phyloP scores from a whole-genome alignment of 148 eudicot species.

The Cornus suecica region DNA sequence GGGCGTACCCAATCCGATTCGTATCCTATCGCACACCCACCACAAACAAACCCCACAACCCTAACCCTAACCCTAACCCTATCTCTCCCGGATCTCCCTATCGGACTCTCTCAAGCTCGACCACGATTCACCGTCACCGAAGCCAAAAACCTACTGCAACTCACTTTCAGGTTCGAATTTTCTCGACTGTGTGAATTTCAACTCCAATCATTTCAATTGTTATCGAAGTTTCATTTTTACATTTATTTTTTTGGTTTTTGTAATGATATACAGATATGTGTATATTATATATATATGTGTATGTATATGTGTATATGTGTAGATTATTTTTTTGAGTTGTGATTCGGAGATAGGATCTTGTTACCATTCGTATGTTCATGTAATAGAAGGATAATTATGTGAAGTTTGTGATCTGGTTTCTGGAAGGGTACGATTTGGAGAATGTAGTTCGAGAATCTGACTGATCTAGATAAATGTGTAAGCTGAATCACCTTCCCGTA shows the following conservation, averaged over 20 bases:
- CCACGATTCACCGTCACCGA: neutral
- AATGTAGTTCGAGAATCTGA: too few species aligned
- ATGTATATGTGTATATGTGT: too few species aligned
- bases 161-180: constrained; percentile 14
- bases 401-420: neutral
- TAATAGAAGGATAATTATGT: neutral
- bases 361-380: neutral
- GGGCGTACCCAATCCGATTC: constrained; percentile 19
- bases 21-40: neutral
- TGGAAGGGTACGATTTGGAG: neutral
- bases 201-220: neutral
- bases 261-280: too few species aligned
- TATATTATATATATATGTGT: too few species aligned
- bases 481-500: too few species aligned
- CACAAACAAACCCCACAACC: constrained; percentile 10
- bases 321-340: neutral
- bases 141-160: neutral
- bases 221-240: neutral
- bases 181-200: neutral
- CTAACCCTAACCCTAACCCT: constrained; percentile 13
- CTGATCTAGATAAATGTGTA: too few species aligned
- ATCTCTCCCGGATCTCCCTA: constrained; percentile 23
- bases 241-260: neutral
- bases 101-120: constrained; percentile 19
- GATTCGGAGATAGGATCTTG: neutral